Percentiles rank a stretch among this genome's conserved stretches.
These are phyloP conservation scores for Pouteria campechiana DNA, from an alignment of 179 eudicot species.

Conservation along the genomic window DNA sequence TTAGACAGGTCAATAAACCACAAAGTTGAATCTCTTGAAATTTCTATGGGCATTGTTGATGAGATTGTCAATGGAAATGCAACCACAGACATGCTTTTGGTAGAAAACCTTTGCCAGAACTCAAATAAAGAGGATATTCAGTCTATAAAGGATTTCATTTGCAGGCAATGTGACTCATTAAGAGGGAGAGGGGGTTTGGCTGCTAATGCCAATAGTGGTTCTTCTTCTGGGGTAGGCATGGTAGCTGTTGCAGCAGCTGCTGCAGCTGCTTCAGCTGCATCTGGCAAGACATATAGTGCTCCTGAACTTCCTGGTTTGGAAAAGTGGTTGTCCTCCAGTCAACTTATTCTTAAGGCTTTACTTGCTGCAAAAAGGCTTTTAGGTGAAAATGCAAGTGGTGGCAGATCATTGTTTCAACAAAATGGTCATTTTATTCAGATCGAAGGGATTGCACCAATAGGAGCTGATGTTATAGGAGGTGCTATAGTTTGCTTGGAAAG, in stretches of 20 bases:
- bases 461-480: conserved; percentile 34
- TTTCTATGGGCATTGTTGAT: conserved; percentile 65
- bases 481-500: conserved; percentile 52
- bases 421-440: conserved; percentile 24
- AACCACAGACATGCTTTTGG: conserved; percentile 68
- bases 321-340: conserved; percentile 68
- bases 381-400: conserved; percentile 29
- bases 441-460: conserved; percentile 35
- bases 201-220: conserved; percentile 46
- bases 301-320: conserved; percentile 84
- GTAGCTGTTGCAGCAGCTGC: conserved; percentile 92
- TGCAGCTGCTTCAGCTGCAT: conserved; percentile 76
- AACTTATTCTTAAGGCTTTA: conserved; percentile 47
- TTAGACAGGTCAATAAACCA: conserved; percentile 46
- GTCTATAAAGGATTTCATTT: conserved; percentile 70
- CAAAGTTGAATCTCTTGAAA: conserved; percentile 67
- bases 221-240: conserved; percentile 69
- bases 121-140: conserved; percentile 59
- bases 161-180: conserved; percentile 65
- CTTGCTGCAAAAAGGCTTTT: conserved; percentile 40
- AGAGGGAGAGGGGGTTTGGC: conserved; percentile 72
- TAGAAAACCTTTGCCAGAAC: conserved; percentile 55
- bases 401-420: conserved; percentile 33
- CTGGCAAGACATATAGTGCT: conserved; percentile 45
- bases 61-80: conserved; percentile 71